A percentile compares a stretch with the other conserved stretches of the same genome.
These are phyloP conservation scores for Canavalia gladiata DNA, from an alignment of 306 rosid species.

Conservation along the genomic window DNA sequence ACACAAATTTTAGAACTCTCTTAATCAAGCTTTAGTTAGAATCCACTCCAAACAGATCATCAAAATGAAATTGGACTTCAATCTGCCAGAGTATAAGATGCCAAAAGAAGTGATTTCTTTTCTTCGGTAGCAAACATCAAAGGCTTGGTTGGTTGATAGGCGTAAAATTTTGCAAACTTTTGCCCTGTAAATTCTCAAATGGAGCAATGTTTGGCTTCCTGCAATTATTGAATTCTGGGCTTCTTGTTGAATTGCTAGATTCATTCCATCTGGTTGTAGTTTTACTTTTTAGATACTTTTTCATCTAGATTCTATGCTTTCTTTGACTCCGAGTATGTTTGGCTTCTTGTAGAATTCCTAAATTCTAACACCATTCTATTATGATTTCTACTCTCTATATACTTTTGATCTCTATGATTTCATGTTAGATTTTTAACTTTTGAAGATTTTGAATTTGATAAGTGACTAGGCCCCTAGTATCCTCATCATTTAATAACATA, in stretches of 20 bases:
- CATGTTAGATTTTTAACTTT: neutral
- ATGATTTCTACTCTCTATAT: neutral
- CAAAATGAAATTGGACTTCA: neutral
- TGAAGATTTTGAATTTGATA: neutral
- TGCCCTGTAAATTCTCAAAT: neutral
- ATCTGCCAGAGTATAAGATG: neutral
- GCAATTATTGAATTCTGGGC: neutral
- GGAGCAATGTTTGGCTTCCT: neutral
- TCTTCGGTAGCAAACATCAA: neutral
- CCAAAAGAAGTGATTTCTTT: neutral
- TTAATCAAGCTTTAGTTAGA: neutral
- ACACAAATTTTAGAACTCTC: neutral
- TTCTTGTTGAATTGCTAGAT: constrained; percentile 1
- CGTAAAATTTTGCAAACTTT: neutral
- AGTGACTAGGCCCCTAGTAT: neutral
- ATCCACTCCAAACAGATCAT: neutral
- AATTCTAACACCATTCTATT: neutral
- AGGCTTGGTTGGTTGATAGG: neutral
- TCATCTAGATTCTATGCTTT: neutral
- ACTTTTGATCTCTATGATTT: neutral
- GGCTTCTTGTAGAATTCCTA: neutral
- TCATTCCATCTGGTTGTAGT: neutral
- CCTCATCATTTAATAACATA: too few species aligned
- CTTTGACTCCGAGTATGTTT: neutral
- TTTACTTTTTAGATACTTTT: neutral